Evolutionary conservation across 257 asterid species (phyloP).

Genomic region (Nicotiana obtusifolia): DNA sequence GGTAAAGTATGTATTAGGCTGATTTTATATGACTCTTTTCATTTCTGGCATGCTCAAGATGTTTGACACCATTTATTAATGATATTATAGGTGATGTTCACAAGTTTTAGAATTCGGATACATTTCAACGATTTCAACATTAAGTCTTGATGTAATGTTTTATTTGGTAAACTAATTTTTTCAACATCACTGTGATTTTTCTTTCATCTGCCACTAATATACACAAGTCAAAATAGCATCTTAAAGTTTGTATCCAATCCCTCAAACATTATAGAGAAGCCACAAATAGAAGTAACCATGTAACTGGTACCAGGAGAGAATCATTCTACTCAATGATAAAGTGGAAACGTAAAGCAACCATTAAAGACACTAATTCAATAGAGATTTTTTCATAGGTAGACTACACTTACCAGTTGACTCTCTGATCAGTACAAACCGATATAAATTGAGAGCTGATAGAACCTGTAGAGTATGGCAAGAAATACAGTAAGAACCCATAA

Average conservation of each 20-base stretch:
- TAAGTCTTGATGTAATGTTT: background rate
- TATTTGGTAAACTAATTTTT: background rate
- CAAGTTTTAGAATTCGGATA: background rate
- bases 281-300: background rate
- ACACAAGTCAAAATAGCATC: background rate
- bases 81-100: background rate
- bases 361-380: background rate
- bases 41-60: background rate
- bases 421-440: slow-evolving; percentile 60
- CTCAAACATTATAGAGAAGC: background rate
- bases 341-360: background rate
- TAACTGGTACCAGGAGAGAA: background rate
- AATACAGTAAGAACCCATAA: background rate
- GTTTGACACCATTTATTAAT: background rate
- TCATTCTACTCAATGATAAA: background rate
- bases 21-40: background rate
- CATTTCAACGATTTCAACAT: background rate
- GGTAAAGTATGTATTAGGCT: background rate
- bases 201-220: background rate
- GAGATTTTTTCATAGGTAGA: background rate
- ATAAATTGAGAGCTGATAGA: slow-evolving; percentile 79
- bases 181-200: background rate
- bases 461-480: slow-evolving; percentile 46
- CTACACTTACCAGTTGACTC: slow-evolving; percentile 59
- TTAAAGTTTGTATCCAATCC: too few species aligned